Evolutionary conservation across 2,329 filamentous ascomycete species (phyloP).

Genomic region (Pseudogymnoascus sp.): DNA sequence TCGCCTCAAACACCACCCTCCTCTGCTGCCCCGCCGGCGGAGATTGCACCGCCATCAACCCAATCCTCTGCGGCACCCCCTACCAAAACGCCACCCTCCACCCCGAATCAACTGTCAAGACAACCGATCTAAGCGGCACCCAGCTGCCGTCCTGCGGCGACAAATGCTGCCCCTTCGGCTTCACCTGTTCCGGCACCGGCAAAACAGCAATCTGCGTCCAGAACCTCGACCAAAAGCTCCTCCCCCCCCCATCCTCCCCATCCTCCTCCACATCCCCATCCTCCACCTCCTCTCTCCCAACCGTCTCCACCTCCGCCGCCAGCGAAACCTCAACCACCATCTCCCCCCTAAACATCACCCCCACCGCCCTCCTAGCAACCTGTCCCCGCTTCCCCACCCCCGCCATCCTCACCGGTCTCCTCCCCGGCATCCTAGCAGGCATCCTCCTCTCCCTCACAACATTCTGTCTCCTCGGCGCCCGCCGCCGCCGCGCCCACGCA

Average conservation of each 20-base stretch:
- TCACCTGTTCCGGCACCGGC: conserved; percentile 40
- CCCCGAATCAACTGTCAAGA: conserved; percentile 55
- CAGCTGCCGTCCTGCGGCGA: conserved; percentile 47
- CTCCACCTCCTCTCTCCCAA: conserved; percentile 20
- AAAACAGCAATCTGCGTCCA: conserved; percentile 36
- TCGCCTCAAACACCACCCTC: conserved; percentile 57
- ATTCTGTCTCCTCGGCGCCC: conserved; percentile 29
- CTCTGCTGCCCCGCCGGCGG: conserved; percentile 58
- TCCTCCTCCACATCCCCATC: conserved; percentile 17
- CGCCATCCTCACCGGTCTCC: conserved; percentile 23
- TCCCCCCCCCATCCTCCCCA: conserved; percentile 21
- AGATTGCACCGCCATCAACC: conserved; percentile 51
- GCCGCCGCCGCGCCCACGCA: conserved; percentile 17
- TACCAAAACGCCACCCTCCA: conserved; percentile 50
- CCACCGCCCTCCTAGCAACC: background rate
- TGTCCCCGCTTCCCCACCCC: conserved; percentile 21
- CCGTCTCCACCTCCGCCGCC: conserved; percentile 12
- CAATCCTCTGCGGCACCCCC: conserved; percentile 55
- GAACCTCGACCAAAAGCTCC: conserved; percentile 42
- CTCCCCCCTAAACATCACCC: conserved; percentile 18
- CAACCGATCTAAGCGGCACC: conserved; percentile 48
- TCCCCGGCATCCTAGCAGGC: conserved; percentile 39
- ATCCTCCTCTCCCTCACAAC: conserved; percentile 34
- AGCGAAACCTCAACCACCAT: conserved; percentile 13
- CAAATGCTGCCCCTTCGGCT: conserved; percentile 64